Conservation (phyloP, 1,284 basidiomycete species). For the Lignosus rhinocerotis region DNA sequence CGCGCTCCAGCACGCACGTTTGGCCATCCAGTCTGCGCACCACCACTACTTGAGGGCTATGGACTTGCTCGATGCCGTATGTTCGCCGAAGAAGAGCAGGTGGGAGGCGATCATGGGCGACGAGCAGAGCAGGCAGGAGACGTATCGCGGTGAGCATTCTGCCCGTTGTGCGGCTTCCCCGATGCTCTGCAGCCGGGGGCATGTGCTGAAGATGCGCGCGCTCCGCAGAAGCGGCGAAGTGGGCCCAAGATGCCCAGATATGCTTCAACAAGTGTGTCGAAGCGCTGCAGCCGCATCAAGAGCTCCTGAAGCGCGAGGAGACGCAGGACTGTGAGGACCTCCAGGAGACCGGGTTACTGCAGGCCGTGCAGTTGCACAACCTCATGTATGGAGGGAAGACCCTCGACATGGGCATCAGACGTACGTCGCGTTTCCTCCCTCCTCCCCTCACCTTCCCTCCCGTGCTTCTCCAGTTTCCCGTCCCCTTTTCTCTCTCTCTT, state of each 20-base stretch:
- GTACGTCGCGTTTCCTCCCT: constrained; percentile 14
- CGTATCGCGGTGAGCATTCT: constrained; percentile 22
- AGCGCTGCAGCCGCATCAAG: constrained; percentile 22
- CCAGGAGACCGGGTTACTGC: constrained; percentile 24
- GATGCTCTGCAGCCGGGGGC: neutral
- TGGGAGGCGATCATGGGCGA: constrained; percentile 27
- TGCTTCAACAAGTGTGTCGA: constrained; percentile 27
- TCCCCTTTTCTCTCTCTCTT: neutral
- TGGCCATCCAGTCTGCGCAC: constrained; percentile 26
- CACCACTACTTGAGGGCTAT: constrained; percentile 27
- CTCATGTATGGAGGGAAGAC: constrained; percentile 29
- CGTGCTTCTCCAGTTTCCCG: neutral
- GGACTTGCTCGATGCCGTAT: constrained; percentile 26
- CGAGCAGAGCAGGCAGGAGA: constrained; percentile 28
- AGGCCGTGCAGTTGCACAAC: constrained; percentile 26
- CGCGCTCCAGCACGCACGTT: constrained; percentile 19
- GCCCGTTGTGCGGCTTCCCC: too few relatives aligned
- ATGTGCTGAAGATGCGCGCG: neutral
- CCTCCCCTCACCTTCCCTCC: neutral
- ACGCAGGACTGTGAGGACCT: constrained; percentile 20
- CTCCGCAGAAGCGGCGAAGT: constrained; percentile 23
- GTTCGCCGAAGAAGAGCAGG: constrained; percentile 24
- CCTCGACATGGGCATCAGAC: constrained; percentile 28
- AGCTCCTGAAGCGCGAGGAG: constrained; percentile 23
- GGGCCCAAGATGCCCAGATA: constrained; percentile 26